Conservation (phyloP, 192 early-diverging fungal species). For the Thamnidium elegans region DNA sequence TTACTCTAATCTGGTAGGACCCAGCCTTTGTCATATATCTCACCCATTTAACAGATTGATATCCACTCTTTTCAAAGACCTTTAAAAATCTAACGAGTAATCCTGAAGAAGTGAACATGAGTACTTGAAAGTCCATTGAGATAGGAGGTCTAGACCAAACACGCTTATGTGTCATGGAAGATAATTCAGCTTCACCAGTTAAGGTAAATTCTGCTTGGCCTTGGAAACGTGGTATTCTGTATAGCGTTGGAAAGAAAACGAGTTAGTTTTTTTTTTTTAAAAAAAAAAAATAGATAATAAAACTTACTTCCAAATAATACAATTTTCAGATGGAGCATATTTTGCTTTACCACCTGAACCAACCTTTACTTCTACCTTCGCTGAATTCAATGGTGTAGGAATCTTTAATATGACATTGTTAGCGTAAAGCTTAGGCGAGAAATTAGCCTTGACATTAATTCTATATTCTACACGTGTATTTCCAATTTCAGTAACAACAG, state of each 20-base stretch:
- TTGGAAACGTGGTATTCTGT: conserved; percentile 89
- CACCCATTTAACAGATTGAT: conserved; percentile 98
- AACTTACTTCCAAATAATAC: conserved; percentile 92
- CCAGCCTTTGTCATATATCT: conserved; percentile 97
- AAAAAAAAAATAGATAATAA: background rate
- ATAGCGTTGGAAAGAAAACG: conserved; percentile 3
- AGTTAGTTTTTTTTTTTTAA: background rate
- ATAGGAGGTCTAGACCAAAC: conserved; percentile 96
- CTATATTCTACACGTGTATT: conserved; percentile 85
- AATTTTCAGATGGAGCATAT: conserved; percentile 92
- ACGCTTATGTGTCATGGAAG: conserved; percentile 78
- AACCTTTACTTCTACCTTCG: conserved; percentile 77
- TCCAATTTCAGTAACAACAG: conserved; percentile 85
- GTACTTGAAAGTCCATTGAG: conserved; percentile 84
- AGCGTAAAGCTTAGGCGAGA: conserved; percentile 82
- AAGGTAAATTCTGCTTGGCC: conserved; percentile 84
- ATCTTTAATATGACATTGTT: conserved; percentile 86
- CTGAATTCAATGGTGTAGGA: conserved; percentile 90
- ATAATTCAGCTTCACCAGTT: conserved; percentile 78
- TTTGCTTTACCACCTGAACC: conserved; percentile 82
- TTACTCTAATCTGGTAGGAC: conserved; percentile 21
- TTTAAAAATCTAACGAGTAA: conserved; percentile 95
- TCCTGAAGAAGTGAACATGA: conserved; percentile 98
- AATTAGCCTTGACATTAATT: conserved; percentile 86
- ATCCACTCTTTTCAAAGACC: conserved; percentile 95